A percentile compares a stretch with the other conserved stretches of the same genome.
Conservation (phyloP, 306 rosid genomes). For the Castanea sativa region DNA sequence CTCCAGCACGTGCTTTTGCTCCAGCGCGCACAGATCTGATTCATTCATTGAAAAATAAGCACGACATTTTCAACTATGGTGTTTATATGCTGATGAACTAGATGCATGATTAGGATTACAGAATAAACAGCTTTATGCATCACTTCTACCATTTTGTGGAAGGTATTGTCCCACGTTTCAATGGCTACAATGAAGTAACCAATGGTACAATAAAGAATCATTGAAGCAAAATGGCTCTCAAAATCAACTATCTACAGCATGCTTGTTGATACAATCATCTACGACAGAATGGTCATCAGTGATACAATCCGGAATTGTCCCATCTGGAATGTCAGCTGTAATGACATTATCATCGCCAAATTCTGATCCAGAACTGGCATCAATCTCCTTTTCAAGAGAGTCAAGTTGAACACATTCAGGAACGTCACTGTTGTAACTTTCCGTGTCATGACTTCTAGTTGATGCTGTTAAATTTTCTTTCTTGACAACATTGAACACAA, state of each 20-base stretch:
- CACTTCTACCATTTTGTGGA: not conserved
- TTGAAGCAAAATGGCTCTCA: constrained; percentile 10
- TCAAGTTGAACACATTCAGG: constrained; percentile 72
- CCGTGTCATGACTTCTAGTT: constrained; percentile 53
- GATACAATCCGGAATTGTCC: constrained; percentile 7
- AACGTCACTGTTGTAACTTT: constrained; percentile 50
- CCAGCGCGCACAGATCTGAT: not conserved
- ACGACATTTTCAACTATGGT: not conserved
- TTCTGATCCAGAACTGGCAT: constrained; percentile 68
- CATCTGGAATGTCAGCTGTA: constrained; percentile 13
- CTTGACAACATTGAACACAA: constrained; percentile 81
- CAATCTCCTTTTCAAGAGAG: constrained; percentile 61
- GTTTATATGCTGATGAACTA: not conserved
- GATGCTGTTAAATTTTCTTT: constrained; percentile 62
- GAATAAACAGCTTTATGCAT: not conserved
- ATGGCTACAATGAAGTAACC: constrained; percentile 23
- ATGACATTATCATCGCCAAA: constrained; percentile 41
- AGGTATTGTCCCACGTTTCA: not conserved
- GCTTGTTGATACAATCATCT: constrained; percentile 23
- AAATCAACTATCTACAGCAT: constrained; percentile 24
- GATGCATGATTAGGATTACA: not conserved
- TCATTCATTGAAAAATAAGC: not conserved
- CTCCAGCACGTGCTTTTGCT: too few species aligned
- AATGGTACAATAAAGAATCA: not conserved
- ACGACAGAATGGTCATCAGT: constrained; percentile 21